Evolutionary conservation across 345 rosid genomes (phyloP).

Genomic region (Erucastrum elatum): DNA sequence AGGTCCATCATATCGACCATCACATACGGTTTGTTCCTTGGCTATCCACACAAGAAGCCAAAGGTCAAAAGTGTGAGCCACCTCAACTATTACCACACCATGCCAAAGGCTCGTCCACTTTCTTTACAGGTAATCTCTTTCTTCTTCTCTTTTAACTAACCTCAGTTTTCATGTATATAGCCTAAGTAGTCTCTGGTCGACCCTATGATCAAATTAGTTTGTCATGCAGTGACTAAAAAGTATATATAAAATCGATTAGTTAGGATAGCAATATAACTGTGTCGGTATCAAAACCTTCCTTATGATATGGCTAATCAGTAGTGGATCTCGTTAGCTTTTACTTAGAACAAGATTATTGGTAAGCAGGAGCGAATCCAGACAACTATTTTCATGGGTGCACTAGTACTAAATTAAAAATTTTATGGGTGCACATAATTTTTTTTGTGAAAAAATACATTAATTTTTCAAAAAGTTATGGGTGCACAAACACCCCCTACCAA

Average conservation of each 20-base stretch:
- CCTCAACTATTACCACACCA: slow-evolving; percentile 44
- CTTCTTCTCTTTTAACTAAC: slow-evolving; percentile 5
- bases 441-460: too few species aligned
- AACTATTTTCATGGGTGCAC: too few species aligned
- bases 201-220: not conserved
- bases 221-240: not conserved
- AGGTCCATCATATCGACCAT: slow-evolving; percentile 57
- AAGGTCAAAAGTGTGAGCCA: slow-evolving; percentile 32
- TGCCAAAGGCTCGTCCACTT: slow-evolving; percentile 71
- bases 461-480: too few species aligned
- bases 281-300: not conserved
- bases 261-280: not conserved
- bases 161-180: not conserved
- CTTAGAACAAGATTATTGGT: too few species aligned
- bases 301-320: not conserved
- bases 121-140: slow-evolving; percentile 73
- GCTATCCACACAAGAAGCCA: slow-evolving; percentile 43
- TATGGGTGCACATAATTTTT: too few species aligned
- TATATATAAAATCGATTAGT: not conserved
- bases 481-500: too few species aligned
- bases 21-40: slow-evolving; percentile 55
- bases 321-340: not conserved
- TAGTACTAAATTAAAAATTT: too few species aligned
- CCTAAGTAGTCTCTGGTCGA: not conserved
- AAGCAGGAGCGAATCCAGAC: too few species aligned